A percentile compares a stretch with the other conserved stretches of the same genome.
Conservation (phyloP, 805 yeast genomes). For the Tanozyma kutaoensis region DNA sequence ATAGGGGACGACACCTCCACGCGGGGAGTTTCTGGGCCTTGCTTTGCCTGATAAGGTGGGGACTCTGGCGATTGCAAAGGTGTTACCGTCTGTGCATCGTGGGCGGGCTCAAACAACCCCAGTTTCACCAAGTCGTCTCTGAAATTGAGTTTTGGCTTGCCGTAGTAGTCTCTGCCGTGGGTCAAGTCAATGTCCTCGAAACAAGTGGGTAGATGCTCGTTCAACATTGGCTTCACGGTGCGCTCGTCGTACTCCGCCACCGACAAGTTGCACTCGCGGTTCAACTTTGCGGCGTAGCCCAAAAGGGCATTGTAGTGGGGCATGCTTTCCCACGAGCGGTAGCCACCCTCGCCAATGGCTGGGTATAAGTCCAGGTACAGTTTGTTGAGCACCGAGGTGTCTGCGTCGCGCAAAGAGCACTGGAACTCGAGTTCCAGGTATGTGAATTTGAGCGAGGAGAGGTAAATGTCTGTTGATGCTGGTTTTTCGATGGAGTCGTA, state of each 20-base stretch:
- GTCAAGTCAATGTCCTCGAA: slow-evolving; percentile 16
- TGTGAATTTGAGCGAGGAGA: slow-evolving; percentile 38
- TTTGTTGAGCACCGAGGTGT: slow-evolving; percentile 7
- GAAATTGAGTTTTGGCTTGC: slow-evolving; percentile 6
- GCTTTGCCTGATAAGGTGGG: no score
- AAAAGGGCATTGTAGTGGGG: slow-evolving; percentile 11
- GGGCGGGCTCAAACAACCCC: slow-evolving; percentile 4
- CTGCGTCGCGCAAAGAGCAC: slow-evolving; percentile 26
- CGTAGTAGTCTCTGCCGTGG: slow-evolving; percentile 3
- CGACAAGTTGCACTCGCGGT: no score
- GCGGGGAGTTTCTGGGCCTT: no score
- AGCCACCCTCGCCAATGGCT: slow-evolving; percentile 5
- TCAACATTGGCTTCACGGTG: slow-evolving; percentile 1
- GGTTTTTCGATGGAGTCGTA: no score
- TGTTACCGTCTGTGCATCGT: no score
- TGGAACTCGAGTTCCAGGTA: slow-evolving; percentile 46
- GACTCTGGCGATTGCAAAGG: no score
- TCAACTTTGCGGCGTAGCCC: slow-evolving; percentile 13
- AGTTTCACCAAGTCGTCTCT: slow-evolving; percentile 11
- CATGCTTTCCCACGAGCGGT: slow-evolving; percentile 5
- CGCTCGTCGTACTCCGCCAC: slow-evolving; percentile 2
- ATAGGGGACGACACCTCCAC: no score
- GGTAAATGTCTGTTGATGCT: slow-evolving; percentile 18
- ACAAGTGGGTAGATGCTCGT: slow-evolving; percentile 10
- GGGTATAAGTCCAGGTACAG: slow-evolving; percentile 7